These are phyloP conservation scores for Solanum tacnaense DNA, from an alignment of 257 asterid genomes.

Conservation along the genomic window DNA sequence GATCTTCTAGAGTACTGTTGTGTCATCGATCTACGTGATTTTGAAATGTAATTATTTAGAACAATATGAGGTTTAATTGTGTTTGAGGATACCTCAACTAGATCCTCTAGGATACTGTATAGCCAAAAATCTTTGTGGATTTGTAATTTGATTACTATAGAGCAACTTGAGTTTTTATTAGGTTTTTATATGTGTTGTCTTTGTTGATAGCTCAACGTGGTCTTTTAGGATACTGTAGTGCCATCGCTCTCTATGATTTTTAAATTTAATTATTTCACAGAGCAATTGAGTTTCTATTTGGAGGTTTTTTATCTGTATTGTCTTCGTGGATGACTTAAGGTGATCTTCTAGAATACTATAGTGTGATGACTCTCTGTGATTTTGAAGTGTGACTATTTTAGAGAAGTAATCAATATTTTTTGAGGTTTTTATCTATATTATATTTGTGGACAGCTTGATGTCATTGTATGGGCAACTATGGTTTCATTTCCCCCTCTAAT, in stretches of 20 bases:
- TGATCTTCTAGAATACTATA: background rate
- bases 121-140: background rate
- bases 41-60: background rate
- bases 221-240: background rate
- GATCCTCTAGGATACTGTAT: background rate
- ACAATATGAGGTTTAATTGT: background rate
- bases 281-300: background rate
- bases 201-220: too few relatives aligned
- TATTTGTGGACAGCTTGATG: too few relatives aligned
- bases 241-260: background rate
- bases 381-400: background rate
- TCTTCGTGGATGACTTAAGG: background rate
- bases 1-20: background rate
- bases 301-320: background rate
- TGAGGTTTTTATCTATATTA: background rate
- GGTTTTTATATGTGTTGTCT: too few relatives aligned
- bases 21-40: background rate
- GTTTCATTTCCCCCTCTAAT: too few relatives aligned
- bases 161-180: background rate
- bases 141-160: background rate
- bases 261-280: background rate
- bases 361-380: background rate
- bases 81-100: background rate
- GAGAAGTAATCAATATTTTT: background rate
- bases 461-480: too few relatives aligned